These are phyloP conservation scores for Henckelia pumila DNA, from an alignment of 257 asterid species.

Conservation along the genomic window DNA sequence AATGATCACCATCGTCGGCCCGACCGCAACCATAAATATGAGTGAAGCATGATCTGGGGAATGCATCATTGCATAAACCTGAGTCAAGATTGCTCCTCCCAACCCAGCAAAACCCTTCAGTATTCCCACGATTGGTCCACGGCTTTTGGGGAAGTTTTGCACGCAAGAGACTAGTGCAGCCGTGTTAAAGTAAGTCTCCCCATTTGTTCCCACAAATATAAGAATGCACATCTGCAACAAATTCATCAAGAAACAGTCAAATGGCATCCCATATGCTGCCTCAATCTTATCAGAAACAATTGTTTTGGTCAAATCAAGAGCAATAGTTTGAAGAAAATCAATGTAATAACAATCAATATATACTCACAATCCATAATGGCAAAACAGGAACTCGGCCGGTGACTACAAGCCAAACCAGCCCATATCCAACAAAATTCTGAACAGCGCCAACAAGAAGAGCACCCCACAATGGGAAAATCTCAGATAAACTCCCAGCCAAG, in stretches of 20 bases:
- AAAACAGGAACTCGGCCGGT: slow-evolving; percentile 42
- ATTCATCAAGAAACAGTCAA: not conserved
- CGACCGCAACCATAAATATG: slow-evolving; percentile 53
- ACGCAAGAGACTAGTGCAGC: slow-evolving; percentile 54
- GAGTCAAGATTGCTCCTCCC: slow-evolving; percentile 55
- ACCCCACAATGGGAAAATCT: slow-evolving; percentile 51
- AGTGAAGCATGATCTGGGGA: slow-evolving; percentile 55
- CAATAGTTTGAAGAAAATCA: not conserved
- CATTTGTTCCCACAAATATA: slow-evolving; percentile 55
- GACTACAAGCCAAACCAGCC: slow-evolving; percentile 57
- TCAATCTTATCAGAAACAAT: too few species aligned
- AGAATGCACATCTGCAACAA: slow-evolving; percentile 49
- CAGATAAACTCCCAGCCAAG: slow-evolving; percentile 51
- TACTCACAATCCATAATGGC: slow-evolving; percentile 52
- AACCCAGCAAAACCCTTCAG: slow-evolving; percentile 57
- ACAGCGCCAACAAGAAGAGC: slow-evolving; percentile 51
- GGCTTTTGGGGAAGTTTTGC: slow-evolving; percentile 53
- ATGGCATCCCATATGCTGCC: not conserved
- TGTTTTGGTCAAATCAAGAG: not conserved
- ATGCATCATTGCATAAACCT: slow-evolving; percentile 45
- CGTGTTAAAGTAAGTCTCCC: slow-evolving; percentile 56
- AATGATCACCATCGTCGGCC: slow-evolving; percentile 46
- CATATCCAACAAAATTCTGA: slow-evolving; percentile 49
- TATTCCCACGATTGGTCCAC: slow-evolving; percentile 55
- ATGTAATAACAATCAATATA: not conserved